Evolutionary conservation across 331 rosid genomes (phyloP).

Genomic region (Malus hybrid): DNA sequence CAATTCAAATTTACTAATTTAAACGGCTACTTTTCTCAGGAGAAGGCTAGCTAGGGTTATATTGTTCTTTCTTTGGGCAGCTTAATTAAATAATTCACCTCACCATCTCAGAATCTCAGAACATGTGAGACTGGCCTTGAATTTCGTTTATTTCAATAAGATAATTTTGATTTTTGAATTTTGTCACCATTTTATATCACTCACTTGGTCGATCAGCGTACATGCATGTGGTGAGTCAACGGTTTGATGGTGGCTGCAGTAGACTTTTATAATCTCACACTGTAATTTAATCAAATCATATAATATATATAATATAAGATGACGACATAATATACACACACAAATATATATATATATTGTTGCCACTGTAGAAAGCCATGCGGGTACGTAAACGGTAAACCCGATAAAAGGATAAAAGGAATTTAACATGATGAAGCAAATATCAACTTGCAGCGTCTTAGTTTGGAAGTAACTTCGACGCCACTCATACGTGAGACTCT

Average conservation of each 20-base stretch:
- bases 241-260: not conserved
- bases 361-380: not conserved
- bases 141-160: conserved; percentile 19
- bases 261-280: not conserved
- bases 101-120: not conserved
- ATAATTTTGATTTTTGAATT: not conserved
- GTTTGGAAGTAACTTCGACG: conserved; percentile 38
- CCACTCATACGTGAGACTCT: conserved; percentile 29
- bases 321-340: no score
- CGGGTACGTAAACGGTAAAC: not conserved
- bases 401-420: not conserved
- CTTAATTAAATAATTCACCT: not conserved
- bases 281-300: not conserved
- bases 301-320: not conserved
- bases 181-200: not conserved
- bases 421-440: not conserved
- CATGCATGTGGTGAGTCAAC: conserved; percentile 6
- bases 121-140: conserved; percentile 41
- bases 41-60: not conserved
- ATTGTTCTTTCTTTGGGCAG: not conserved
- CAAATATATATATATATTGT: not conserved
- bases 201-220: no score
- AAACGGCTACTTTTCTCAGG: conserved; percentile 5
- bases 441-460: conserved; percentile 28
- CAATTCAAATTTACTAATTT: not conserved